Evolutionary conservation across 1,284 basidiomycete genomes (phyloP).

Genomic region (Trametes polyzona): DNA sequence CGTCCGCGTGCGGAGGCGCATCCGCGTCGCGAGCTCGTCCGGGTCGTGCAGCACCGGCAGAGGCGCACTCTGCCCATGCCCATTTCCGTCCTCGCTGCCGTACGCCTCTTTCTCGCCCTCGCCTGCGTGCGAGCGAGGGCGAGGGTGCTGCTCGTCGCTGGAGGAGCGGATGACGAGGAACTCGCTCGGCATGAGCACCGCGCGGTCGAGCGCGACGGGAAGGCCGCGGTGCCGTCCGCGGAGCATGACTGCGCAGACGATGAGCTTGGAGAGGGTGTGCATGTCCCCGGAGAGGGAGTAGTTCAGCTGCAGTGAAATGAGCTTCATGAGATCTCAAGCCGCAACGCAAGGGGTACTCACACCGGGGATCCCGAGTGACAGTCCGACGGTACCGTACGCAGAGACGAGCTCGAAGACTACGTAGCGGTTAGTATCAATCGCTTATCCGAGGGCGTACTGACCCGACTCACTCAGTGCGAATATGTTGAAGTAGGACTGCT

Average conservation of each 20-base stretch:
- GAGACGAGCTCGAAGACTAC: conserved; percentile 69
- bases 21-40: conserved; percentile 15
- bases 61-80: neutral
- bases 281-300: conserved; percentile 71
- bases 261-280: conserved; percentile 70
- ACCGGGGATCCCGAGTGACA: conserved; percentile 69
- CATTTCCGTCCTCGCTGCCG: neutral
- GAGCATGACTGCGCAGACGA: conserved; percentile 77
- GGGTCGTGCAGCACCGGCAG: conserved; percentile 7
- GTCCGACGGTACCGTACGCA: conserved; percentile 72
- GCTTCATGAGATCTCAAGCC: neutral
- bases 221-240: conserved; percentile 78
- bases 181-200: conserved; percentile 52
- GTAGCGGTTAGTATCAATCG: neutral
- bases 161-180: conserved; percentile 15
- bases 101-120: neutral
- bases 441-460: neutral
- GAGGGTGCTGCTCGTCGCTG: neutral
- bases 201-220: conserved; percentile 73
- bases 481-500: conserved; percentile 65
- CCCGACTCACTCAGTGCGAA: conserved; percentile 45
- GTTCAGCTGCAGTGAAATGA: conserved; percentile 44
- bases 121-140: neutral
- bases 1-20: conserved; percentile 20
- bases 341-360: conserved; percentile 35